Evolutionary conservation across 768 basidiomycete species (phyloP).

Genomic region (Tricholoma terreum): DNA sequence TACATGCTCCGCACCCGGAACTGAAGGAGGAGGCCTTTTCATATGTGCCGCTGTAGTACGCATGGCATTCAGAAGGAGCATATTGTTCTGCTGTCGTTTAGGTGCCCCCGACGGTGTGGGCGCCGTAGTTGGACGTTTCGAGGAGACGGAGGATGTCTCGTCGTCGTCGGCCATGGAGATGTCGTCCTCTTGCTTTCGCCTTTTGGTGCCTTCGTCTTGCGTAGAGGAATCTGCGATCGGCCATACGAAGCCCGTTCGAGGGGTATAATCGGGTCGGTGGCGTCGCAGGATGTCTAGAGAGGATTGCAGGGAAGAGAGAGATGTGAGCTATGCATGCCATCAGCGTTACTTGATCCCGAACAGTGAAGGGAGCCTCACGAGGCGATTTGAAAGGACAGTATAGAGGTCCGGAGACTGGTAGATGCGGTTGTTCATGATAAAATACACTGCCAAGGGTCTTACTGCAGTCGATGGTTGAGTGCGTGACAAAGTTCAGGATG

Average conservation of each 20-base stretch:
- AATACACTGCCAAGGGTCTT: conserved; percentile 76
- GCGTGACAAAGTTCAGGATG: conserved; percentile 3
- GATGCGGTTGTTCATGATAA: conserved; percentile 85
- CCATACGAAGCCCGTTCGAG: conserved; percentile 82
- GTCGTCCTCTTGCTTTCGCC: conserved; percentile 27
- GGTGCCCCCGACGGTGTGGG: conserved; percentile 23
- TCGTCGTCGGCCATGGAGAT: conserved; percentile 11
- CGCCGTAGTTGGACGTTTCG: conserved; percentile 21
- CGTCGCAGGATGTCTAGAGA: conserved; percentile 73
- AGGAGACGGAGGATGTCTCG: conserved; percentile 17
- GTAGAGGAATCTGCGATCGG: conserved; percentile 64
- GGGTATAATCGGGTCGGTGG: conserved; percentile 79
- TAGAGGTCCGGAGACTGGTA: conserved; percentile 88
- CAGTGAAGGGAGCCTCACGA: conserved; percentile 46
- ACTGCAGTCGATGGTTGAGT: conserved; percentile 40
- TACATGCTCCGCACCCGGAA: conserved; percentile 26
- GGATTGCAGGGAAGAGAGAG: conserved; percentile 67
- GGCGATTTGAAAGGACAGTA: conserved; percentile 76
- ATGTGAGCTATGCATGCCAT: conserved; percentile 49
- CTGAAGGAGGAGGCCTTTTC: conserved; percentile 45
- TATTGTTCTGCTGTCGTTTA: conserved; percentile 64
- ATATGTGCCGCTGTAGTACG: conserved; percentile 73
- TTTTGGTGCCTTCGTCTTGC: conserved; percentile 41
- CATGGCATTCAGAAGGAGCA: conserved; percentile 76
- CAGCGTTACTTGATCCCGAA: not conserved